These are phyloP conservation scores for Apiotrichum akiyoshidainum DNA, from an alignment of 1,284 basidiomycete genomes.

Conservation along the genomic window DNA sequence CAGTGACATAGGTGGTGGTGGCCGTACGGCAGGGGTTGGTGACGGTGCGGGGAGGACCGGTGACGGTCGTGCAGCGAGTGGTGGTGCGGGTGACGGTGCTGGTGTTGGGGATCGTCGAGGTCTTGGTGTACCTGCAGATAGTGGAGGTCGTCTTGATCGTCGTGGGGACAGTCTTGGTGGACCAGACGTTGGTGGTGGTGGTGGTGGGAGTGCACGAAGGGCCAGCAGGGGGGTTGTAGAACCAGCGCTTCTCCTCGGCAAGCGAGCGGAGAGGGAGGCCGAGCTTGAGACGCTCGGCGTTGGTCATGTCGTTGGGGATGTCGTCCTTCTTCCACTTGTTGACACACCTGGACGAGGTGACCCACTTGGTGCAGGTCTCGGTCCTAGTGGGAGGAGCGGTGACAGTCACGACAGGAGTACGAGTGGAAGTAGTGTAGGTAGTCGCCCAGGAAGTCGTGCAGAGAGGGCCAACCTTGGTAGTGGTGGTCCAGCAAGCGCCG, in stretches of 20 bases:
- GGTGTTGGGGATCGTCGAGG: not conserved
- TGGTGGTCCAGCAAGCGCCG: slow-evolving; percentile 7
- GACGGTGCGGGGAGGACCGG: slow-evolving; percentile 8
- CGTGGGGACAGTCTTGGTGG: slow-evolving; percentile 7
- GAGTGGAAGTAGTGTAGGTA: not conserved
- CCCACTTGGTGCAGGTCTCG: not conserved
- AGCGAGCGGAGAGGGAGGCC: slow-evolving; percentile 11
- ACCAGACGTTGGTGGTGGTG: not conserved
- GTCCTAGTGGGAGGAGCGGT: slow-evolving; percentile 6
- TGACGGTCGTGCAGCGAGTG: slow-evolving; percentile 2
- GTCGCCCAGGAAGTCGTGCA: slow-evolving; percentile 5
- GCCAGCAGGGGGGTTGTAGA: not conserved
- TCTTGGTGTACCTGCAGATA: slow-evolving; percentile 8
- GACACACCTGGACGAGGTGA: slow-evolving; percentile 1
- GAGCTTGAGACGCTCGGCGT: slow-evolving; percentile 8
- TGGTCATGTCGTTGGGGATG: slow-evolving; percentile 9
- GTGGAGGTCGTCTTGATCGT: slow-evolving; percentile 2
- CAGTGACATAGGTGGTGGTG: not conserved
- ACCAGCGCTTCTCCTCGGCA: slow-evolving; percentile 3
- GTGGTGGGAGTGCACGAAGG: slow-evolving; percentile 14
- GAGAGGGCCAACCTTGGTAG: not conserved
- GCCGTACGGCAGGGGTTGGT: not conserved
- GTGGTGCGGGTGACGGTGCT: not conserved
- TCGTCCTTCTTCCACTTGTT: slow-evolving; percentile 14
- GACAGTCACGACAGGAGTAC: slow-evolving; percentile 1